Percentiles rank a stretch among this genome's conserved stretches.
These are phyloP conservation scores for Fraxinus nigra DNA, from an alignment of 305 asterid species.

Conservation along the genomic window DNA sequence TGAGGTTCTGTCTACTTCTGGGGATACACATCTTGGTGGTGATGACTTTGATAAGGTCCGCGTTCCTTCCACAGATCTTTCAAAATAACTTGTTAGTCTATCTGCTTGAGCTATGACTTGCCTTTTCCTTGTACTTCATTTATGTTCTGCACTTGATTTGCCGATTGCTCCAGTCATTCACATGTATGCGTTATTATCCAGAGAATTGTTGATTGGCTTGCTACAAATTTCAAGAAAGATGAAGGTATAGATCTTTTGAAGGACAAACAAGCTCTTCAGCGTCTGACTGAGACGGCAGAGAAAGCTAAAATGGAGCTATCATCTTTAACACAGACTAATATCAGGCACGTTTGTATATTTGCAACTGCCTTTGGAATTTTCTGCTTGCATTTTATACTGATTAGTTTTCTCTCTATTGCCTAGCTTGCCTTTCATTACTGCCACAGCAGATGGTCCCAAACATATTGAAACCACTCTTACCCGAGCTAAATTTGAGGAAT, in stretches of 20 bases:
- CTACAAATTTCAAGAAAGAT: constrained; percentile 66
- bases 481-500: constrained; percentile 87
- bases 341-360: constrained; percentile 44
- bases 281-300: constrained; percentile 94
- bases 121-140: background rate
- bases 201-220: constrained; percentile 97
- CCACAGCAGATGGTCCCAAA: constrained; percentile 97
- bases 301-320: constrained; percentile 97
- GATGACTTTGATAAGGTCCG: constrained; percentile 95
- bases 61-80: background rate
- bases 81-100: background rate
- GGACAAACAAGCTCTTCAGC: constrained; percentile 99
- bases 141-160: background rate
- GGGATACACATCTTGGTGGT: constrained; percentile 99
- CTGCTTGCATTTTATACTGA: constrained; percentile 10
- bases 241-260: constrained; percentile 90
- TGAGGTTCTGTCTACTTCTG: constrained; percentile 97
- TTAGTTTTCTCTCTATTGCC: background rate
- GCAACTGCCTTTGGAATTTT: background rate
- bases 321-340: constrained; percentile 78
- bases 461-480: constrained; percentile 90
- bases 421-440: constrained; percentile 97
- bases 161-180: background rate
- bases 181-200: constrained; percentile 26
- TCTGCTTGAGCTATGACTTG: background rate